A percentile compares a stretch with the other conserved stretches of the same genome.
phyloP scores from a whole-genome alignment of 78 protist genomes.

The Cavenderia fasciculata region DNA sequence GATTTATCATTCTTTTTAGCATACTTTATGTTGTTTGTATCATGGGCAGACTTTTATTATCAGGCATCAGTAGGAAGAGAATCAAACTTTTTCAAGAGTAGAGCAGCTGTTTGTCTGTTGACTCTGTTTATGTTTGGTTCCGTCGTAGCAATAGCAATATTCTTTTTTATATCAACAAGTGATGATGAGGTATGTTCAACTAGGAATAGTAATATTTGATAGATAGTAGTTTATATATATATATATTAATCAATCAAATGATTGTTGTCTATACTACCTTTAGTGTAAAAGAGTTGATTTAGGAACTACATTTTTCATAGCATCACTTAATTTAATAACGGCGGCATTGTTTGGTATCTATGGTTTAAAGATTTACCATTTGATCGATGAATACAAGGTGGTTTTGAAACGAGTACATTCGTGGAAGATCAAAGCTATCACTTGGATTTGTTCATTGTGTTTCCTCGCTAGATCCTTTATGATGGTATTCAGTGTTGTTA shows the following conservation, averaged over 20 bases:
- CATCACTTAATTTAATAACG: conserved; percentile 20
- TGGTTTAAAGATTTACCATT: conserved; percentile 1
- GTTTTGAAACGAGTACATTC: conserved; percentile 30
- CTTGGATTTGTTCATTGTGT: conserved; percentile 59
- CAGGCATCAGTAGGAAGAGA: conserved; percentile 29
- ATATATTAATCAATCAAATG: background rate
- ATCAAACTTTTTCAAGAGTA: conserved; percentile 20
- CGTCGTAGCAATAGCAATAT: conserved; percentile 12
- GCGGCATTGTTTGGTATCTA: conserved; percentile 23
- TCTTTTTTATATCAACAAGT: background rate
- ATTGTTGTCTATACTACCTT: no score
- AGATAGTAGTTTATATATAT: background rate
- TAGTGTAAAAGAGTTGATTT: conserved; percentile 33
- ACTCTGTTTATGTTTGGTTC: conserved; percentile 9
- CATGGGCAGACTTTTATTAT: conserved; percentile 49
- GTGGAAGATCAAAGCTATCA: conserved; percentile 60
- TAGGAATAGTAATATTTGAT: no score
- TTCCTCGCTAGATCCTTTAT: conserved; percentile 19
- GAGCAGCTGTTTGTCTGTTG: background rate
- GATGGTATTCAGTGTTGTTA: conserved; percentile 46
- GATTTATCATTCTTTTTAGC: conserved; percentile 61
- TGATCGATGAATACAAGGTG: conserved; percentile 12
- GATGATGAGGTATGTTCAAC: conserved; percentile 2
- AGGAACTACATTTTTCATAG: conserved; percentile 21
- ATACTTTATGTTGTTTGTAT: conserved; percentile 46